Base-by-base conservation (phyloP, 106 monocot genomes). In the Dendrobium nobile region DNA sequence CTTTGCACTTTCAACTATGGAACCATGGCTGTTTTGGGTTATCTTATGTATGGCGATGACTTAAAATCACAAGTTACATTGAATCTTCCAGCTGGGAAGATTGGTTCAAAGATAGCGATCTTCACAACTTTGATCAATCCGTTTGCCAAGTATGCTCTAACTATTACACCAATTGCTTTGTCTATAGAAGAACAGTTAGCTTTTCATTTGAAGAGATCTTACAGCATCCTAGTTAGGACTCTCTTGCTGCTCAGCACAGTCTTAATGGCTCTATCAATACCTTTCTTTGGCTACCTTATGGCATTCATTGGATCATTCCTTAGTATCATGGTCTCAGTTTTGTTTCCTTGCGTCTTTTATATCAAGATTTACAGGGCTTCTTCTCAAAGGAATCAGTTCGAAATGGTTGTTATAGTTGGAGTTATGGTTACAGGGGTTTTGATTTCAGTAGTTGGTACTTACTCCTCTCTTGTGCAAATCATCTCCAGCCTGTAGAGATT, bases 291-390 rank as follows among this genome's bases (percentile, higher is more conserved):
- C 15, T 84, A 86, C 19, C 56, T 96, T 5, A 86, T 90, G 72
- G 90, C 92, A 1, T 88, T 96, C 24, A 93, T 88, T 1, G 96
- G 96, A 9, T 91, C 96, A 3, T 86, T 93, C 64, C 73, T 93
- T 7, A 90, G 96, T 79, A 88, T 83, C 82, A 90, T 90, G 6
- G 88, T 90, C 0, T 88, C 91, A 1, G 87, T 96, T 31, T 18
- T 96, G 56, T 37, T 96, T n/a, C 96, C 96, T 7, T 96, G 93
- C 75, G 13, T 83, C 2, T 96, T 93, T 73, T 96, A 93, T 82
- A 82, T 96, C 13, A 93, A 87, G 86, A 89, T 96, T 54, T 88
- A 82, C 42, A 90, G 79, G 79, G 16, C 1, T 51, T 84, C 84
- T 9, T 41, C 26, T 41, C 51, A 15, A 51, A 81, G 73, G 59